Conservation (phyloP, 2,329 filamentous ascomycete species). For the Cytospora mali region DNA sequence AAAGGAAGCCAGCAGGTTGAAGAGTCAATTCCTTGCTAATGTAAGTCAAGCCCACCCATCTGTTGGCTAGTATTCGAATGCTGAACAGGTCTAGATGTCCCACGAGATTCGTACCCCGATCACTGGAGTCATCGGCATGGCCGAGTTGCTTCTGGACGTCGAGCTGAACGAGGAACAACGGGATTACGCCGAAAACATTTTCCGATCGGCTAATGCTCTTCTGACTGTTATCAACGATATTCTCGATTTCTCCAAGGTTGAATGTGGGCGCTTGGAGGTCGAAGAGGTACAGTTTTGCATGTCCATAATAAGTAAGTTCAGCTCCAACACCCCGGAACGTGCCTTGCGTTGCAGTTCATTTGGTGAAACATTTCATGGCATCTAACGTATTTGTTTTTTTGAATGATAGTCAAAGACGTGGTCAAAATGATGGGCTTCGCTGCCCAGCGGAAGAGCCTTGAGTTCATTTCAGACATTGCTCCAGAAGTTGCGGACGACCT, state of each 20-base stretch:
- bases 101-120: conserved; percentile 68
- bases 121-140: conserved; percentile 61
- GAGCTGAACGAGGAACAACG: conserved; percentile 54
- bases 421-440: conserved; percentile 87
- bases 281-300: conserved; percentile 35
- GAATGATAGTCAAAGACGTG: conserved; percentile 72
- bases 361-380: not conserved
- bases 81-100: conserved; percentile 59
- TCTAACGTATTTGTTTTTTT: not conserved
- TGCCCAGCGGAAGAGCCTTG: conserved; percentile 76
- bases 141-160: conserved; percentile 59
- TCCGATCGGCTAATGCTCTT: conserved; percentile 60
- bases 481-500: conserved; percentile 66
- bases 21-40: conserved; percentile 78
- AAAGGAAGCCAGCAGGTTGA: conserved; percentile 78
- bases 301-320: conserved; percentile 26
- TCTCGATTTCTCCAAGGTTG: conserved; percentile 67
- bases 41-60: conserved; percentile 34
- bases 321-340: not conserved
- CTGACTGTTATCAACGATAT: conserved; percentile 67
- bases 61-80: not conserved
- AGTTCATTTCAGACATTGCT: conserved; percentile 68
- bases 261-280: conserved; percentile 61
- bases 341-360: not conserved
- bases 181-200: conserved; percentile 59